A percentile compares a stretch with the other conserved stretches of the same genome.
Evolutionary conservation across 257 asterid genomes (phyloP).

Genomic region (Forsythia viridissima): DNA sequence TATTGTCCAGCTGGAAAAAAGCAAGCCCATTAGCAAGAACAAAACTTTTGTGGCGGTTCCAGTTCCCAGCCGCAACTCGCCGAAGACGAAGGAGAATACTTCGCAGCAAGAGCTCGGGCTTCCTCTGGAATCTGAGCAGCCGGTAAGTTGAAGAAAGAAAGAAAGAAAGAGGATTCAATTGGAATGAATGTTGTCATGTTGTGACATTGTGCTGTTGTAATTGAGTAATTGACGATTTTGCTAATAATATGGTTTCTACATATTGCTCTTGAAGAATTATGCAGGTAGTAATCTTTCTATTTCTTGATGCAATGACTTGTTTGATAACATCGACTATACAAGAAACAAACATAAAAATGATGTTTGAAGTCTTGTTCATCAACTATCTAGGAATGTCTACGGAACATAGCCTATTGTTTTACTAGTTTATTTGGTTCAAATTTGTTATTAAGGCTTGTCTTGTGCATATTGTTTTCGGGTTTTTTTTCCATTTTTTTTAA

Average conservation of each 20-base stretch:
- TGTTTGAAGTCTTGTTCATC: too few relatives aligned
- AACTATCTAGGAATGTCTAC: too few relatives aligned
- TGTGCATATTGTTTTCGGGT: too few relatives aligned
- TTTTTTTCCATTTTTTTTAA: too few relatives aligned
- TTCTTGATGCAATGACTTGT: not conserved
- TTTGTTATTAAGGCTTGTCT: too few relatives aligned
- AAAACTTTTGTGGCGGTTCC: conserved; percentile 74
- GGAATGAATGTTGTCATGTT: not conserved
- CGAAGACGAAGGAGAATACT: conserved; percentile 31
- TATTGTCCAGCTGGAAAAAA: conserved; percentile 70
- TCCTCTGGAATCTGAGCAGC: conserved; percentile 47
- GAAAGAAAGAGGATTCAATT: not conserved
- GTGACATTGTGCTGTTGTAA: not conserved
- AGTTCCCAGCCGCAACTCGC: conserved; percentile 31
- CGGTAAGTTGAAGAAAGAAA: conserved; percentile 7
- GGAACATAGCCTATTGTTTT: too few relatives aligned
- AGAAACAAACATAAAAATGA: too few relatives aligned
- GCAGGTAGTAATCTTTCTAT: not conserved
- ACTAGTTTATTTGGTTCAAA: too few relatives aligned
- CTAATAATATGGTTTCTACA: too few relatives aligned
- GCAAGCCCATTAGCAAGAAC: conserved; percentile 84
- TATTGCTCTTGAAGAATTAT: too few relatives aligned
- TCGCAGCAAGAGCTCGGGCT: conserved; percentile 45
- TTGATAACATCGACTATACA: not conserved
- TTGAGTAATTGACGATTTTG: too few relatives aligned